phyloP scores from a whole-genome alignment of 352 stramenopile species.

The Peronospora farinosa region DNA sequence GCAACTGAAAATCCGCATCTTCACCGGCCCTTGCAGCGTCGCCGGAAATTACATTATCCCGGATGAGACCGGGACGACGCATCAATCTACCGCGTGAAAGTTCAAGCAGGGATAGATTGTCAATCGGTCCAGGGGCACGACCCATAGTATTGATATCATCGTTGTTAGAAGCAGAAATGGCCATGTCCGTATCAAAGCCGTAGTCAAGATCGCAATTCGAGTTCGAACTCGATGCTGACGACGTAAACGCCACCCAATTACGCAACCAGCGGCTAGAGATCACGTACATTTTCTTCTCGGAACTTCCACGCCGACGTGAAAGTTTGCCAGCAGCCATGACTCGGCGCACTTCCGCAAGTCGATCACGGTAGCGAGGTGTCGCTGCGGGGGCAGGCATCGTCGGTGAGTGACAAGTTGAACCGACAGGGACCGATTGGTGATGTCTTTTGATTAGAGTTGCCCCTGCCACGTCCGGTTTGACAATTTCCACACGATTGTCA shows the following conservation, averaged over 20 bases:
- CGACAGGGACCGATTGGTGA: slow-evolving; percentile 13
- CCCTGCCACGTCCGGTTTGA: slow-evolving; percentile 23
- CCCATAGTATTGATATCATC: slow-evolving; percentile 14
- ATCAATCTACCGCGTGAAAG: slow-evolving; percentile 44
- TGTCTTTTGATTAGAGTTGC: slow-evolving; percentile 10
- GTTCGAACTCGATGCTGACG: slow-evolving; percentile 24
- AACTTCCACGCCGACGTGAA: slow-evolving; percentile 40
- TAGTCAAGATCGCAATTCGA: slow-evolving; percentile 21
- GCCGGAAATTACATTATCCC: slow-evolving; percentile 21
- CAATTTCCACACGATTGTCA: slow-evolving; percentile 40
- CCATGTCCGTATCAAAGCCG: slow-evolving; percentile 19
- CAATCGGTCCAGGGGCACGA: slow-evolving; percentile 39
- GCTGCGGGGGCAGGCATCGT: slow-evolving; percentile 12
- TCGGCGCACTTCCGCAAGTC: slow-evolving; percentile 55
- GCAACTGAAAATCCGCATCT: slow-evolving; percentile 50
- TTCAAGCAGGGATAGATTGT: slow-evolving; percentile 56
- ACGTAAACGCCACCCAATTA: slow-evolving; percentile 59
- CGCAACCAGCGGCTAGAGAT: slow-evolving; percentile 57
- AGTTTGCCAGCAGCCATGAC: slow-evolving; percentile 63
- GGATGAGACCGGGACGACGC: slow-evolving; percentile 38
- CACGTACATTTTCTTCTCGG: slow-evolving; percentile 50
- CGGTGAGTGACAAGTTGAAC: slow-evolving; percentile 19
- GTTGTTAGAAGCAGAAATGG: slow-evolving; percentile 13
- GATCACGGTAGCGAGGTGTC: slow-evolving; percentile 51
- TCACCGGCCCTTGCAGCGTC: slow-evolving; percentile 22